Base-by-base conservation (phyloP, 2,329 filamentous ascomycete species). In the Fusarium proliferatum region DNA sequence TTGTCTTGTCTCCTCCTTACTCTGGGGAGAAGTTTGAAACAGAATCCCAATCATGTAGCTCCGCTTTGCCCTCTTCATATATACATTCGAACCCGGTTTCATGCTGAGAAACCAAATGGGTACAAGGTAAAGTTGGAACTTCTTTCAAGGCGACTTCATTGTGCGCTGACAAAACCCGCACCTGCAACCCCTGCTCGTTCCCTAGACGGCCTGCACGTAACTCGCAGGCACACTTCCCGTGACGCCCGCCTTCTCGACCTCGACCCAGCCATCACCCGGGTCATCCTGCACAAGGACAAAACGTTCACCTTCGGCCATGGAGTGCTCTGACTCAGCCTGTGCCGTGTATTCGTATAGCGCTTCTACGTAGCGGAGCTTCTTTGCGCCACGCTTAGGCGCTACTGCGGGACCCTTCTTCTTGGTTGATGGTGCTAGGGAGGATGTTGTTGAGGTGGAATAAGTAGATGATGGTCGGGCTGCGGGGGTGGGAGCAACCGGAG, bases 321-420 rank as follows among this genome's bases (percentile, higher is more conserved):
- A 94, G 82, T 96, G 95, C 83, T 99, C 96, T 12, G 90, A 89
- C 10, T 97, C 94, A 74, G 91, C 95, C 77, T 94, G 92, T 23
- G 96, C 94, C 58, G 91, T 87, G 81, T 99, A 99, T 57, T 96
- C 94, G 81, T 98, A 99, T 77, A 98, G 75, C 3, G 96, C 96
- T 80, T 97, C 93, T 4, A 97, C 96, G 78, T 98, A 97, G 79
- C 93, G 94, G 41, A 98, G 87, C 81, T 97, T 97, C 89, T 97
- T 98, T 8, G 95, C 95, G 19, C 95, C 95, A 15, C 95, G 90
- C 75, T 92, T 92, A 8, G 96, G 96, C 19, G 96, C 96, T 9
- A 99, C 96, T 0, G 92, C 95, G 0, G 95, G 95, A 0, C 95
- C 95, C 81, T 97, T 95, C 83, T 97, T 97, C 85, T 95, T 97